A percentile compares a stretch with the other conserved stretches of the same genome.
Evolutionary conservation across 1,284 basidiomycete species (phyloP).

Genomic region (Omphalotus olearius): DNA sequence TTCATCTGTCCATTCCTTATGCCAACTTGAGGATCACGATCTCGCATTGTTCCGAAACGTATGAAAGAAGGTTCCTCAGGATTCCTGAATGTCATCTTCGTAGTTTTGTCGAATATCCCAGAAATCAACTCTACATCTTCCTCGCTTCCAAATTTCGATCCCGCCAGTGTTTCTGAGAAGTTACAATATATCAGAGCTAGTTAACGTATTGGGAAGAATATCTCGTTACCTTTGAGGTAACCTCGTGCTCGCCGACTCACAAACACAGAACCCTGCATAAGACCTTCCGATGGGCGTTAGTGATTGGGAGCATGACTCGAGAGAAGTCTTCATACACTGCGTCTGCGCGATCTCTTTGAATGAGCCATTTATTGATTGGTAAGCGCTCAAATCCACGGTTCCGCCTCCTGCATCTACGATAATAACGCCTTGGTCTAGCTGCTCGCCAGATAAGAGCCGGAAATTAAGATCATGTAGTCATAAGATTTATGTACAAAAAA

Average conservation of each 20-base stretch:
- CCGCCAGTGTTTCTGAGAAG: slow-evolving; percentile 26
- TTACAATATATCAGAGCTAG: neutral
- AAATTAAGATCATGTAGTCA: slow-evolving; percentile 10
- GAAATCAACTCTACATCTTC: slow-evolving; percentile 32
- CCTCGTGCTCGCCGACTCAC: slow-evolving; percentile 28
- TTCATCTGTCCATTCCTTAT: slow-evolving; percentile 39
- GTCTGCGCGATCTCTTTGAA: slow-evolving; percentile 29
- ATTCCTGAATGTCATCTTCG: slow-evolving; percentile 37
- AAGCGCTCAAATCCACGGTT: slow-evolving; percentile 50
- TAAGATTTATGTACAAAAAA: slow-evolving; percentile 16
- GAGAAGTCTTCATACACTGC: neutral
- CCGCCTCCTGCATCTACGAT: slow-evolving; percentile 59
- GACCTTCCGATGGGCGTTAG: slow-evolving; percentile 19
- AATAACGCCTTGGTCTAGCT: slow-evolving; percentile 40
- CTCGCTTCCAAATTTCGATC: slow-evolving; percentile 28
- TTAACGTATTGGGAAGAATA: neutral
- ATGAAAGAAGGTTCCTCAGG: slow-evolving; percentile 31
- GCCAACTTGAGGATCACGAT: slow-evolving; percentile 29
- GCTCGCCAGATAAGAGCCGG: neutral
- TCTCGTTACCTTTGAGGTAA: slow-evolving; percentile 16
- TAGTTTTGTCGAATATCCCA: slow-evolving; percentile 33
- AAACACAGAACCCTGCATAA: slow-evolving; percentile 30
- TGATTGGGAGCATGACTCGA: neutral
- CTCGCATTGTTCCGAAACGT: slow-evolving; percentile 34
- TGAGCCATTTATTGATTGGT: slow-evolving; percentile 21